These are phyloP conservation scores for Rhizoclosmatium globosum DNA, from an alignment of 192 early-diverging fungal genomes.

Conservation along the genomic window DNA sequence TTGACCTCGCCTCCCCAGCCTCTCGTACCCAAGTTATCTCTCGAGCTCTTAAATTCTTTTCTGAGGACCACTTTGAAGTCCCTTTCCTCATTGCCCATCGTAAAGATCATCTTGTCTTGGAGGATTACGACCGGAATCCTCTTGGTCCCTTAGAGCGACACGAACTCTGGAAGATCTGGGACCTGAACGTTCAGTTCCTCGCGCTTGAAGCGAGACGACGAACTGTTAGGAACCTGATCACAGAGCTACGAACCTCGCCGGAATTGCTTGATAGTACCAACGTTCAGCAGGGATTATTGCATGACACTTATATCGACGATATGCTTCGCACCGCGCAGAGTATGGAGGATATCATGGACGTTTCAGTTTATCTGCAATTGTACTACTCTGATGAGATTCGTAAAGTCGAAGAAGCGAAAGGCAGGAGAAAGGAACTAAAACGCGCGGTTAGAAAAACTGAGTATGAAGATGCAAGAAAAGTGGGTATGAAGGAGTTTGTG, in stretches of 20 bases:
- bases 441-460: conserved; percentile 45
- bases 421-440: conserved; percentile 49
- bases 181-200: conserved; percentile 81
- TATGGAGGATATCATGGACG: conserved; percentile 54
- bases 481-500: conserved; percentile 52
- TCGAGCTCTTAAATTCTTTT: conserved; percentile 74
- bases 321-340: conserved; percentile 39
- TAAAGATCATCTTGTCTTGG: conserved; percentile 86
- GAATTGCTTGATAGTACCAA: conserved; percentile 26
- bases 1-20: background rate
- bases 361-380: conserved; percentile 60
- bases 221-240: conserved; percentile 33
- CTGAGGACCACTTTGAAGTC: conserved; percentile 79
- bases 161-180: conserved; percentile 91
- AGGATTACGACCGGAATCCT: conserved; percentile 84
- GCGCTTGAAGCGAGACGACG: conserved; percentile 69
- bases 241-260: conserved; percentile 58
- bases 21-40: conserved; percentile 35
- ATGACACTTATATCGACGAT: conserved; percentile 54
- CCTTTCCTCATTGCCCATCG: conserved; percentile 89
- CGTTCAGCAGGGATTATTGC: conserved; percentile 43
- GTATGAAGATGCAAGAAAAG: conserved; percentile 54
- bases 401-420: conserved; percentile 47
- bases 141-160: conserved; percentile 71
- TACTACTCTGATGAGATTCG: conserved; percentile 52